Conservation (phyloP, 148 eudicot genomes). For the Heliosperma pusillum region DNA sequence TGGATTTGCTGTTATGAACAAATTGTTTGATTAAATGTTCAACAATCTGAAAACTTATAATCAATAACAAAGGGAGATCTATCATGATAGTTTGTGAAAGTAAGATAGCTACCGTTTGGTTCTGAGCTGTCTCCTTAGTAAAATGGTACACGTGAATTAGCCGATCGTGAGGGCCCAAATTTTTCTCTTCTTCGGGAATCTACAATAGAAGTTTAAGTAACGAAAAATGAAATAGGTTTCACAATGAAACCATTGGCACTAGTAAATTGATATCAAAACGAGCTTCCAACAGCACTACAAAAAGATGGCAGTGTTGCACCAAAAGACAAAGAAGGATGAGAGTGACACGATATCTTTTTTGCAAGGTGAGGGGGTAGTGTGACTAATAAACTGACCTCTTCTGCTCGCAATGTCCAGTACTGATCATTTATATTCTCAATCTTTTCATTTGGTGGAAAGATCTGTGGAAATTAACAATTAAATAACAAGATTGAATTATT, state of each 20-base stretch:
- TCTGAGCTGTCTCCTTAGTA: constrained; percentile 69
- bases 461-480: constrained; percentile 36
- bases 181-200: constrained; percentile 93
- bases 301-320: too few relatives aligned
- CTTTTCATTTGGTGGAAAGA: constrained; percentile 73
- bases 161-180: constrained; percentile 73
- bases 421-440: constrained; percentile 92
- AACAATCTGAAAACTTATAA: neutral
- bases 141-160: constrained; percentile 86
- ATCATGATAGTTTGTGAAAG: neutral
- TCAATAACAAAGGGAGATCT: neutral
- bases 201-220: constrained; percentile 21
- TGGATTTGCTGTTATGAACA: constrained; percentile 57
- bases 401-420: constrained; percentile 92
- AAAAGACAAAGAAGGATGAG: neutral
- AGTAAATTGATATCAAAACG: neutral
- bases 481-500: neutral
- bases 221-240: neutral
- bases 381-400: constrained; percentile 54
- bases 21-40: neutral
- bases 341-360: neutral
- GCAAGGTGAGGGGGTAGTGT: neutral
- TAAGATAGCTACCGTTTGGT: constrained; percentile 50
- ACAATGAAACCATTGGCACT: neutral
- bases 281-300: neutral